Evolutionary conservation across 768 basidiomycete species (phyloP).

Genomic region (Pleurotus cornucopiae): DNA sequence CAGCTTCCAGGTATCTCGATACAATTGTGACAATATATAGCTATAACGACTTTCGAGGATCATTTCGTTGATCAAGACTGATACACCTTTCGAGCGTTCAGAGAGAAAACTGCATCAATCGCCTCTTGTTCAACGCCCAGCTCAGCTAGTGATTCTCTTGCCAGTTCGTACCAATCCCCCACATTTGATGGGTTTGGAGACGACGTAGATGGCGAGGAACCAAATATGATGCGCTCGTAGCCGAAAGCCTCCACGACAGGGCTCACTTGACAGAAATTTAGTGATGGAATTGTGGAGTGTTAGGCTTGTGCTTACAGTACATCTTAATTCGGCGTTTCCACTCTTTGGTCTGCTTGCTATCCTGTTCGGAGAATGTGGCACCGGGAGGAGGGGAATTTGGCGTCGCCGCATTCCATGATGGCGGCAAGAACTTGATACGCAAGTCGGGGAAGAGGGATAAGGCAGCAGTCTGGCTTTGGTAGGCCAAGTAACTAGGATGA

Average conservation of each 20-base stretch:
- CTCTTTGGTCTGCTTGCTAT: constrained; percentile 51
- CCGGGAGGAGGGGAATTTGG: constrained; percentile 38
- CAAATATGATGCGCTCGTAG: constrained; percentile 78
- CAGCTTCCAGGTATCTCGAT: neutral
- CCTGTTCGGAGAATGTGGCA: neutral
- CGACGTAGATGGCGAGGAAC: constrained; percentile 63
- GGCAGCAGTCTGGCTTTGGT: constrained; percentile 66
- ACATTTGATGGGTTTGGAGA: constrained; percentile 44
- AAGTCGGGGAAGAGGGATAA: constrained; percentile 73
- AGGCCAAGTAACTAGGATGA: constrained; percentile 68
- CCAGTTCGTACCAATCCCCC: constrained; percentile 78
- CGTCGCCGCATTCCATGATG: constrained; percentile 62
- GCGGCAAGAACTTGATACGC: constrained; percentile 73
- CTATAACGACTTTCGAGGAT: neutral
- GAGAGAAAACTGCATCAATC: constrained; percentile 69
- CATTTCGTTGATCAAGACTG: constrained; percentile 14
- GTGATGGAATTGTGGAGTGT: constrained; percentile 1
- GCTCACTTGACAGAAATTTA: constrained; percentile 45
- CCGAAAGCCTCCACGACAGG: constrained; percentile 86
- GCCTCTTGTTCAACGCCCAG: constrained; percentile 74
- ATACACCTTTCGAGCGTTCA: constrained; percentile 46
- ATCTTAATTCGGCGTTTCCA: constrained; percentile 77
- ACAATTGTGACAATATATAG: neutral
- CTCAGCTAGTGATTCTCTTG: constrained; percentile 75
- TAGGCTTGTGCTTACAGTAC: constrained; percentile 58